Evolutionary conservation across 768 basidiomycete species (phyloP).

Genomic region (Cystobasidium ongulense): DNA sequence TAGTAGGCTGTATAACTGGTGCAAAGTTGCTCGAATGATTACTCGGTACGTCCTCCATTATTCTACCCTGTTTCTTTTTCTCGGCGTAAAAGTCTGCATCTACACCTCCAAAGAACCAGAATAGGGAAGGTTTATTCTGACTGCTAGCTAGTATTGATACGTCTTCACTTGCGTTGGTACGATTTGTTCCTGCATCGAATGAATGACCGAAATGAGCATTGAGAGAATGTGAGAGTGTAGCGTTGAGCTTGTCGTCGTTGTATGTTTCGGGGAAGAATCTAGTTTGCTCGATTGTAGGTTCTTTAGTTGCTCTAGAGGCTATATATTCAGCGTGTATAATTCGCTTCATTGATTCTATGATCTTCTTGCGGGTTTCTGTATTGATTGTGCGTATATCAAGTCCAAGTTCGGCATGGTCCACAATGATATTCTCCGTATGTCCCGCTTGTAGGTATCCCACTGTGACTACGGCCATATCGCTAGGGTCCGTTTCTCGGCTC

Average conservation of each 20-base stretch:
- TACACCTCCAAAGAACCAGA: constrained; percentile 9
- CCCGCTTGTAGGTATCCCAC: not conserved
- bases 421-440: not conserved
- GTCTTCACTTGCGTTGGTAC: not conserved
- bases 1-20: not conserved
- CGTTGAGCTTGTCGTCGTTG: not conserved
- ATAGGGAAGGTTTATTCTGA: constrained; percentile 11
- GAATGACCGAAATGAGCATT: not conserved
- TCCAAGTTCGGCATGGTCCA: not conserved
- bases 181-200: not conserved
- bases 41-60: not conserved
- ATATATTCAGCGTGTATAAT: not conserved
- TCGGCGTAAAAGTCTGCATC: not conserved
- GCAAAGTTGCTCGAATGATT: constrained; percentile 1
- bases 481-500: not conserved
- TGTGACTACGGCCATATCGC: constrained; percentile 10
- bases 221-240: not conserved
- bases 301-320: not conserved
- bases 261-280: constrained; percentile 2
- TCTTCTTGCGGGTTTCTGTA: not conserved
- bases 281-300: constrained; percentile 10
- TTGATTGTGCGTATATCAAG: constrained; percentile 4
- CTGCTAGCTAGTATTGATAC: not conserved
- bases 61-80: not conserved
- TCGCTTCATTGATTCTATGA: not conserved